Evolutionary conservation across 164 flowering plant genomes (phyloP).

Genomic region (Piper longum): DNA sequence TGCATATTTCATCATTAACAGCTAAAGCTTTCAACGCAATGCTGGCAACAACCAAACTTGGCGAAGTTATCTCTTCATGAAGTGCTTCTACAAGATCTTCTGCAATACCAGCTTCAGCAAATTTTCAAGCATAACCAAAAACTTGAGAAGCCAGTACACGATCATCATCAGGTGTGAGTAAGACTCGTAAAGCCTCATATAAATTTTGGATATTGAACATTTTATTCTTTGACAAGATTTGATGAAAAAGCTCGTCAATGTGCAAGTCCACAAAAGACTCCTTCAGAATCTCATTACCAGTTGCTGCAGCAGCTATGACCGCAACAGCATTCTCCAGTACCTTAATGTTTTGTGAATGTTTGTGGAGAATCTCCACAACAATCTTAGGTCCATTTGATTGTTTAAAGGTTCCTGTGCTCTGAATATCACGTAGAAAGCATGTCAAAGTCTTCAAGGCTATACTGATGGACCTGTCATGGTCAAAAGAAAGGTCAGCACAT

Average conservation of each 20-base stretch:
- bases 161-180: conserved; percentile 79
- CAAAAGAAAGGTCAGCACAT: conserved; percentile 34
- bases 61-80: conserved; percentile 42
- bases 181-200: conserved; percentile 62
- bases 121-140: conserved; percentile 88
- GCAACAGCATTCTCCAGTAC: conserved; percentile 49
- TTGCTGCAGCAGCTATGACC: conserved; percentile 77
- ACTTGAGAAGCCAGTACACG: conserved; percentile 96
- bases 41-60: conserved; percentile 58
- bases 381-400: conserved; percentile 42
- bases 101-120: conserved; percentile 79
- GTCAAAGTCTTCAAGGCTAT: conserved; percentile 46
- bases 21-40: conserved; percentile 78
- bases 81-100: conserved; percentile 63
- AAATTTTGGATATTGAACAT: conserved; percentile 31
- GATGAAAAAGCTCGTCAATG: conserved; percentile 59
- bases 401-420: conserved; percentile 49
- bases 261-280: conserved; percentile 73
- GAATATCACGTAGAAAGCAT: conserved; percentile 49
- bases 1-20: conserved; percentile 96
- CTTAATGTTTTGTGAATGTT: conserved; percentile 20
- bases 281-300: conserved; percentile 82
- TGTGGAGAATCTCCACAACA: conserved; percentile 35
- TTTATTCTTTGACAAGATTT: conserved; percentile 23
- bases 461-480: conserved; percentile 15